Base-by-base conservation (phyloP, 352 stramenopile genomes). In the Phytopythium vexans region DNA sequence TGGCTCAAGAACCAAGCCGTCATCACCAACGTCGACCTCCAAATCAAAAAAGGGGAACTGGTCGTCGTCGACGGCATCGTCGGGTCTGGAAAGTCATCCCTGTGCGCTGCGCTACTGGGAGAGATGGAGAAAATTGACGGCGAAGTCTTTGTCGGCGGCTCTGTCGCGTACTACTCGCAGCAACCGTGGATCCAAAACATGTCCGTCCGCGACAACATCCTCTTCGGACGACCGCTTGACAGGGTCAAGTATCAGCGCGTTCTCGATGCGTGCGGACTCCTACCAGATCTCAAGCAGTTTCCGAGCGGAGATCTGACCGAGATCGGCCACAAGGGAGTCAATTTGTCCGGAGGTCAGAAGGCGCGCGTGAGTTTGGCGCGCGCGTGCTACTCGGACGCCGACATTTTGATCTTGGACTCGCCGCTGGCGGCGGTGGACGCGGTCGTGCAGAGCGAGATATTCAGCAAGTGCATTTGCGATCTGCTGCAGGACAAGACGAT, bases 271-370 rank as follows among this genome's bases (percentile, higher is more conserved):
- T 98, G 92, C 60, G 77, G 81, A 8, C 64, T 98, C 38, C 43
- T 74, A 0, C 77, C 87, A 14, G 95, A 98, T 57, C 66, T 98
- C 4, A 66, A 70, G 10, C 60, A 93, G 32, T 76, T 98, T 12
- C 76, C 88, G 0, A 70, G 41, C 11, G 92, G 93, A 4, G 94
- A 99, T 54, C 40, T 57, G 49, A 98, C 92, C 3, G 92, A 98
- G 67, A 98, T 98, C 51, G 95, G 94, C 1, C 91, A 98, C 68
- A 95, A 94, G 52, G 95, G 96, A 6, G 82, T 98, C 21, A 99
- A 96, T 52, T 60, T 99, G 9, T 95, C 70, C 1, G 94, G 95
- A 11, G 95, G 95, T 10, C 94, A 98, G 66, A 97, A 98, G 62
- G 77, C 76, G 7, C 65, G 80, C n/a, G 68, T 94, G 6, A 69